Evolutionary conservation across 306 rosid genomes (phyloP), one percentile per base, ranked within the genome.

Genomic region (Ceratonia siliqua): DNA sequence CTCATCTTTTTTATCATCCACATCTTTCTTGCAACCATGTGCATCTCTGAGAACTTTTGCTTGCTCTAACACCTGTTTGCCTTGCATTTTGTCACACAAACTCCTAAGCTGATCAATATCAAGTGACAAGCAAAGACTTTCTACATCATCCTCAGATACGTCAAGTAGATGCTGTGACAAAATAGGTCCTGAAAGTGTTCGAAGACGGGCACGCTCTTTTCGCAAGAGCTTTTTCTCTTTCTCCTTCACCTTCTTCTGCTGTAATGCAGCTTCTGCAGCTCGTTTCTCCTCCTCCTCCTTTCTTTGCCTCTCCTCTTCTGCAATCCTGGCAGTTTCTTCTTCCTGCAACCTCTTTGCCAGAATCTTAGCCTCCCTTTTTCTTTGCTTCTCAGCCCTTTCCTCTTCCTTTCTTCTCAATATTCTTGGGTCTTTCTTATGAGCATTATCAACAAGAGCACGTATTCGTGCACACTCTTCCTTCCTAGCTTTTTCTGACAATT

Each of bases 201-300:
- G 82, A 70, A 95, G 96, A 20, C 92, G 99, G 57, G 90, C 76
- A 25, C 95, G 86, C 80, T 95, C 99, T 77, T 95, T 95, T 8
- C 99, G 96, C 84, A 95, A 77, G 57, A 95, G 96, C 73, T 95
- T 95, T 83, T 95, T 95, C 89, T 95, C 99, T 69, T 83, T 95
- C 86, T 95, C 99, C 82, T 83, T 95, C 70, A 78, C 73, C 89
- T 90, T 95, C 79, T 87, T 90, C 78, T 89, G 96, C 57, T 84
- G 93, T 22, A 21, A 76, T 45, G 99, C 97, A 67, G 78, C 88
- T 81, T 90, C 98, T 22, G 97, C 91, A 46, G 96, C 99, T 58
- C 62, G 88, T 71, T 18, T 87, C 4, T 87, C 96, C 77, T 95
- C 99, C 83, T 89, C 98, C 84, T 85, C 97, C 77, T 92, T 92